phyloP scores from a whole-genome alignment of 179 eudicot species.

The Vitellaria paradoxa region DNA sequence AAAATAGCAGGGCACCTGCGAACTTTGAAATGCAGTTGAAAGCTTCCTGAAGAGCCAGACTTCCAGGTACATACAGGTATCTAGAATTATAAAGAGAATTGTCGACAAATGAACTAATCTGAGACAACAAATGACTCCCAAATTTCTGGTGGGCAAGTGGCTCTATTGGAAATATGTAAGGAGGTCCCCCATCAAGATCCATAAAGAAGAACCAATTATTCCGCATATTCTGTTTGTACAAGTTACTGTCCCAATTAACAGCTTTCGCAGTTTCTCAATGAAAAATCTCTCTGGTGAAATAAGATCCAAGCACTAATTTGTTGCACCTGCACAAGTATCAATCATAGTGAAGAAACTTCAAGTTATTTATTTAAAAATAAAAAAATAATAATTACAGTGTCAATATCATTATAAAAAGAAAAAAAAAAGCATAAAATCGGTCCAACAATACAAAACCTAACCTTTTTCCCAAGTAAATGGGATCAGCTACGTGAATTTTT shows the following conservation, averaged over 20 bases:
- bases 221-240: slow-evolving; percentile 27
- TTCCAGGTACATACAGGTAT: slow-evolving; percentile 36
- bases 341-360: background rate
- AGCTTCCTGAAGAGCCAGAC: slow-evolving; percentile 48
- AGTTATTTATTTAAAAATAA: background rate
- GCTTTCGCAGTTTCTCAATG: slow-evolving; percentile 8
- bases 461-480: background rate
- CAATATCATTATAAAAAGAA: background rate
- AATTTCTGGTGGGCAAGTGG: slow-evolving; percentile 32
- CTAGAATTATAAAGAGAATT: slow-evolving; percentile 38
- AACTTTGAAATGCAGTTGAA: slow-evolving; percentile 56
- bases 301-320: background rate
- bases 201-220: slow-evolving; percentile 39
- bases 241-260: background rate
- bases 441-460: background rate
- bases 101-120: slow-evolving; percentile 45
- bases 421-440: background rate
- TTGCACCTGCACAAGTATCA: slow-evolving; percentile 15
- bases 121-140: slow-evolving; percentile 33
- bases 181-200: slow-evolving; percentile 44
- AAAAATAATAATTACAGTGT: background rate
- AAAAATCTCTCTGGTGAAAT: background rate
- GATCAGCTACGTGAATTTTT: background rate
- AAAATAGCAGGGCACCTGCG: slow-evolving; percentile 45
- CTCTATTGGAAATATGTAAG: slow-evolving; percentile 31